Evolutionary conservation across 345 rosid genomes (phyloP).

Genomic region (Eucalyptus albens): DNA sequence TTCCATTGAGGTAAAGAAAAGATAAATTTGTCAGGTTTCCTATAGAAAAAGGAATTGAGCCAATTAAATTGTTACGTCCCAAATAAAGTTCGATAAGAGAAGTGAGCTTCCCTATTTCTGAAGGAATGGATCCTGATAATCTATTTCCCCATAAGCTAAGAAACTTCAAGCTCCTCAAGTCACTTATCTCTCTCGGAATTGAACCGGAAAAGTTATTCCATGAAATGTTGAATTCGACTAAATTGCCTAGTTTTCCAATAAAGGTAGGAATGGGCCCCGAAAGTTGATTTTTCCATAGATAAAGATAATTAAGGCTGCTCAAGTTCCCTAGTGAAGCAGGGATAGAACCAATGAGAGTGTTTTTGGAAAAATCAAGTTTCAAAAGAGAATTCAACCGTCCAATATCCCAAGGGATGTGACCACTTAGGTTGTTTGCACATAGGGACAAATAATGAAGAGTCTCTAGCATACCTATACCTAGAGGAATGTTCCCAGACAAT

Average conservation of each 20-base stretch:
- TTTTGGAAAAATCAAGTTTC: accelerated
- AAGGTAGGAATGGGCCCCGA: not conserved
- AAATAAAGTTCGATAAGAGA: no score
- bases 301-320: not conserved
- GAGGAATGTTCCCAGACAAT: no score
- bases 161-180: no score
- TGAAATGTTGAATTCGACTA: not conserved
- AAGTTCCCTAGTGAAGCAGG: not conserved
- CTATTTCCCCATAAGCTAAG: not conserved
- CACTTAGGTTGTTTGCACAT: not conserved
- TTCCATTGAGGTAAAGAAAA: no score
- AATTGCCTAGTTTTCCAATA: not conserved
- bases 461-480: not conserved
- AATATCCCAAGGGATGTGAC: accelerated
- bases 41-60: no score
- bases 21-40: no score
- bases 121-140: not conserved
- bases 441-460: not conserved
- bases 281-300: not conserved
- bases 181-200: not conserved
- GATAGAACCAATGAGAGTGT: not conserved
- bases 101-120: no score
- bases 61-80: no score
- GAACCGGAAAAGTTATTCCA: no score
- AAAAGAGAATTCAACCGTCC: not conserved